Base-by-base conservation (phyloP, 805 yeast genomes). In the Metschnikowia picachoensis region DNA sequence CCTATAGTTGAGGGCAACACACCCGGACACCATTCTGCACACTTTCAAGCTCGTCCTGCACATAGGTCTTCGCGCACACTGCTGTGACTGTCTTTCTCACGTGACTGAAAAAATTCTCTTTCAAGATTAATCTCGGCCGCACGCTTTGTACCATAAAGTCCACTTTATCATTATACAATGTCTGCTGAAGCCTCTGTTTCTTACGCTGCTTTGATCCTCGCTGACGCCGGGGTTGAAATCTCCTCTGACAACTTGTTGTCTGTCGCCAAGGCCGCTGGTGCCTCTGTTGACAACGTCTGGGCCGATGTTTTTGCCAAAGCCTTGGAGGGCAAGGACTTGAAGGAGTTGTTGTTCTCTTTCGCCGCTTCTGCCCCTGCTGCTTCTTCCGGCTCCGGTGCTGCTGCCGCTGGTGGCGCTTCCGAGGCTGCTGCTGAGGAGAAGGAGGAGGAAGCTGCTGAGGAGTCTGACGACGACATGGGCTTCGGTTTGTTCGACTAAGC, bases 151-250 rank as follows among this genome's bases (percentile, higher is more conserved):
- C 1, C 25, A 7, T 20, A 20, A 20, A 20, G 25, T 20, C 7
- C 25, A 20, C 25, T 25, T 38, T 29, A 39, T 38, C 39, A 42
- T 43, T 35, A 38, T 46, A 72, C 62, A 72, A 88, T 88, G 96
- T 86, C 95, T 74, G 67, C 80, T 66, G 96, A 90, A 82, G 82
- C 95, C 68, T 83, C 92, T 70, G 88, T 89, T 70, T 87, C 97
- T 64, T 90, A 89, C 87, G 98, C 99, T 74, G 96, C 98, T 70
- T 84, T 92, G 76, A 90, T 92, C 79, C 82, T 92, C 76, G 96
- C 97, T 61, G 99, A 92, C 72, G 88, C 97, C 67, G 97, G 89
- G 68, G 78, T 89, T 68, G 97, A 91, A 76, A 82, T 94, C 83
- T 80, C 96, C 59, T 52, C 94, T 61, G 92, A 86, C 73, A 88